Percentiles rank a stretch among this genome's conserved stretches.
Conservation (phyloP, 352 stramenopile genomes). For the Hyaloperonospora arabidopsidis region DNA sequence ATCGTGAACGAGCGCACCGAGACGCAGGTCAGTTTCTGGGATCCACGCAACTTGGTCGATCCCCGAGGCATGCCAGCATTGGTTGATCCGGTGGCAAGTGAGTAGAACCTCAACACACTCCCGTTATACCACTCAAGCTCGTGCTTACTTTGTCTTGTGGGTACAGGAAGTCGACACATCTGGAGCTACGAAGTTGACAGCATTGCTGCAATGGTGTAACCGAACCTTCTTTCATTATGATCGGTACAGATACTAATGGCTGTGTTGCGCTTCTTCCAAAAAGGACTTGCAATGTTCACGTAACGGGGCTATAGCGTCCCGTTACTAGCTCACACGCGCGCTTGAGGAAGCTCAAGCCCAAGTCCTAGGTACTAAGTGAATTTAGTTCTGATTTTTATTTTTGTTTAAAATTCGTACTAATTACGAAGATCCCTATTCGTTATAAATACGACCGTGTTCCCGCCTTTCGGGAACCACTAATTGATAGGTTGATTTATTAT, state of each 20-base stretch:
- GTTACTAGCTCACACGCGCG: no score
- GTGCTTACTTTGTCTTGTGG: constrained; percentile 54
- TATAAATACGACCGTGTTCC: no score
- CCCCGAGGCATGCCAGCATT: constrained; percentile 33
- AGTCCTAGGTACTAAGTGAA: no score
- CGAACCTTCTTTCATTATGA: constrained; percentile 58
- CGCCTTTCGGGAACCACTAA: no score
- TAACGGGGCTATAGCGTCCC: no score
- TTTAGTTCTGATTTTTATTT: no score
- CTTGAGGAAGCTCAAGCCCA: constrained; percentile 70
- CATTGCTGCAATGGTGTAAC: constrained; percentile 29
- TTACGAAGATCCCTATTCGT: no score
- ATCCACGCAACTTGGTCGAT: constrained; percentile 63
- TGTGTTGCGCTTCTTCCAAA: constrained; percentile 64
- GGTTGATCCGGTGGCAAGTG: constrained; percentile 24
- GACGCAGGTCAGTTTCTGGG: constrained; percentile 67
- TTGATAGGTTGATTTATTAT: no score
- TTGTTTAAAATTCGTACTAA: no score
- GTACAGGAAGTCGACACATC: constrained; percentile 54
- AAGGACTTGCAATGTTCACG: constrained; percentile 45
- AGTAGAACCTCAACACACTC: constrained; percentile 38
- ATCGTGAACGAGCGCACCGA: constrained; percentile 54
- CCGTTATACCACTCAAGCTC: constrained; percentile 70
- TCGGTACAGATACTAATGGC: constrained; percentile 38
- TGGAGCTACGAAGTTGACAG: constrained; percentile 72